Evolutionary conservation across 2,329 filamentous ascomycete species (phyloP).

Genomic region (Geosmithia flava): DNA sequence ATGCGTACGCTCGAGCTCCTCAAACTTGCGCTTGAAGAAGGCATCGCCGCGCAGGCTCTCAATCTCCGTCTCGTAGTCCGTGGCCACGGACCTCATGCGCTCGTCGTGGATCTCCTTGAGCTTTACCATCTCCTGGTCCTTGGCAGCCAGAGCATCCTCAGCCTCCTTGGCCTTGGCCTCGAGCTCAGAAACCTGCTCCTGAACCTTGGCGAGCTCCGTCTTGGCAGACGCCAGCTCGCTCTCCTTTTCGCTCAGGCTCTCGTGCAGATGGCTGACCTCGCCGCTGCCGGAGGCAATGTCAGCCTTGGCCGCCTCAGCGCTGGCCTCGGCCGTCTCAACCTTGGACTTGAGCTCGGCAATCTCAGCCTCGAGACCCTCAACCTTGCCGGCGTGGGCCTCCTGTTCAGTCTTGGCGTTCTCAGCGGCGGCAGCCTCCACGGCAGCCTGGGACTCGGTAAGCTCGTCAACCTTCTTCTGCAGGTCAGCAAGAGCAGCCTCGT

Average conservation of each 20-base stretch:
- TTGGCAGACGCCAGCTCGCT: slow-evolving; percentile 32
- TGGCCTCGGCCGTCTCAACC: slow-evolving; percentile 33
- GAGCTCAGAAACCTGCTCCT: slow-evolving; percentile 33
- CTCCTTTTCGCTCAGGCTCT: slow-evolving; percentile 28
- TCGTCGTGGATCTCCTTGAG: slow-evolving; percentile 44
- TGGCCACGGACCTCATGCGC: slow-evolving; percentile 44
- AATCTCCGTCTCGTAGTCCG: slow-evolving; percentile 54
- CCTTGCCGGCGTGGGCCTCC: slow-evolving; percentile 29
- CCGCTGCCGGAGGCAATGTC: slow-evolving; percentile 30
- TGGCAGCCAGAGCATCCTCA: slow-evolving; percentile 30
- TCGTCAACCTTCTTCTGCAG: slow-evolving; percentile 44
- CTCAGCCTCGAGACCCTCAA: slow-evolving; percentile 38
- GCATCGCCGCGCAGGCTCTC: slow-evolving; percentile 50
- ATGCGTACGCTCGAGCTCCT: slow-evolving; percentile 46
- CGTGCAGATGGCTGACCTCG: slow-evolving; percentile 24
- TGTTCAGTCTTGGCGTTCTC: slow-evolving; percentile 30
- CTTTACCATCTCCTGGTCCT: slow-evolving; percentile 35
- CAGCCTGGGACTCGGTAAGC: slow-evolving; percentile 32
- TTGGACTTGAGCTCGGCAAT: slow-evolving; percentile 36
- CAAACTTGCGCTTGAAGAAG: slow-evolving; percentile 51
- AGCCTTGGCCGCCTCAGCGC: slow-evolving; percentile 26
- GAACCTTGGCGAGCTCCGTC: slow-evolving; percentile 23
- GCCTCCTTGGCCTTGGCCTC: slow-evolving; percentile 35
- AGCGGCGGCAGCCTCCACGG: slow-evolving; percentile 30
- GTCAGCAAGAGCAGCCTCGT: slow-evolving; percentile 33